phyloP scores from a whole-genome alignment of 371 early-diverging fungal species.

The Synchytrium microbalum region DNA sequence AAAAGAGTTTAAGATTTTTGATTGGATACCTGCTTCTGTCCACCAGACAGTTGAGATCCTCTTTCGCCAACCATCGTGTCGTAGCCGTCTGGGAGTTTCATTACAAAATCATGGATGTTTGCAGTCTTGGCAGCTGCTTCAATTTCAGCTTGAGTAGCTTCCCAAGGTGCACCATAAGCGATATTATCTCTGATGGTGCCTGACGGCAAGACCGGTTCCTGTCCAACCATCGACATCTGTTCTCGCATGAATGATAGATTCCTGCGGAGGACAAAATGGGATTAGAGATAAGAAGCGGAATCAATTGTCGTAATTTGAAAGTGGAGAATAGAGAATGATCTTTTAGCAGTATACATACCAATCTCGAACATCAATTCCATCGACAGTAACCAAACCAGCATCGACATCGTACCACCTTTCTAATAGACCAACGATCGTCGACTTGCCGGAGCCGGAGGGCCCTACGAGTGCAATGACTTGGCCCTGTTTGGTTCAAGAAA shows the following conservation, averaged over 20 bases:
- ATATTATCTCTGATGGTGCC: conserved; percentile 75
- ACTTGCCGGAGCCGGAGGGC: conserved; percentile 65
- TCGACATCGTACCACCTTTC: conserved; percentile 1
- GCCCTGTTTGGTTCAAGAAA: too few species aligned
- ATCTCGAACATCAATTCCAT: conserved; percentile 14
- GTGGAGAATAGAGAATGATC: too few species aligned
- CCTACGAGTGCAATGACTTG: too few species aligned
- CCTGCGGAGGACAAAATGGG: too few species aligned
- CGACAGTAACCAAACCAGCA: conserved; percentile 32
- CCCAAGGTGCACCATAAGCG: conserved; percentile 39
- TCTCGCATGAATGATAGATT: neutral
- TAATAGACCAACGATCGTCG: conserved; percentile 65
- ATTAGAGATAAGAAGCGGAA: too few species aligned
- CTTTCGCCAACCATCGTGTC: conserved; percentile 29
- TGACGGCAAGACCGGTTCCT: conserved; percentile 81
- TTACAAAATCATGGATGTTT: conserved; percentile 30
- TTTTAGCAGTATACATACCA: too few species aligned
- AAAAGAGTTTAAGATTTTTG: neutral
- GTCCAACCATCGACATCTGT: conserved; percentile 21
- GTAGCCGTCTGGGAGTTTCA: conserved; percentile 28
- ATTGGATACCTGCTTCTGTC: conserved; percentile 2
- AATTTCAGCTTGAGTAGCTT: conserved; percentile 14
- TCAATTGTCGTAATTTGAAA: conserved; percentile 14
- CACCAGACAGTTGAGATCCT: conserved; percentile 5
- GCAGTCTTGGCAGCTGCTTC: conserved; percentile 25